Conservation (phyloP, 2,329 filamentous ascomycete genomes). For the Teratosphaeria viscida region DNA sequence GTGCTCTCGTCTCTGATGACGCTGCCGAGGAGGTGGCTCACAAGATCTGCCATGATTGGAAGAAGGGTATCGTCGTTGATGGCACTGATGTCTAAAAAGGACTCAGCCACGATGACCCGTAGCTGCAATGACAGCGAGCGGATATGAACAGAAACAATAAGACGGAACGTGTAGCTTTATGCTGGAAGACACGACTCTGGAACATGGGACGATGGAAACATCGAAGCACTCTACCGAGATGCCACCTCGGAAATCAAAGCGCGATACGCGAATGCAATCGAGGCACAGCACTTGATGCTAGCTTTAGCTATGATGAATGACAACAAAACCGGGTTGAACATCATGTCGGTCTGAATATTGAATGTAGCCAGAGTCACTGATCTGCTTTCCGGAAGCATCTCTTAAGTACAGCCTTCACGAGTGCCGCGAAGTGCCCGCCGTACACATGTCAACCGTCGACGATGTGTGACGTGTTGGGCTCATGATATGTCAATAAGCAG, state of each 20-base stretch:
- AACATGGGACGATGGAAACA: background rate
- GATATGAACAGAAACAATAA: background rate
- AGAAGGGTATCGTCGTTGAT: slow-evolving; percentile 74
- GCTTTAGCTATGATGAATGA: background rate
- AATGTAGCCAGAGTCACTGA: background rate
- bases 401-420: no score
- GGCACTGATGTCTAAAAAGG: slow-evolving; percentile 67
- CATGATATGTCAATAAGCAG: no score
- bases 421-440: no score
- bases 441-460: no score
- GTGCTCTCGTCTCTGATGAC: slow-evolving; percentile 68
- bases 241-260: slow-evolving; percentile 1
- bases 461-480: no score
- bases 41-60: slow-evolving; percentile 72
- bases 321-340: background rate
- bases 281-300: background rate
- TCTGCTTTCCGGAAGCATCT: no score
- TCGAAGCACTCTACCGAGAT: background rate
- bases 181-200: background rate
- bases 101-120: background rate
- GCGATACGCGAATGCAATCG: background rate
- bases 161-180: background rate
- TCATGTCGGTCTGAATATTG: background rate
- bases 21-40: slow-evolving; percentile 65
- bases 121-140: background rate